A percentile compares a stretch with the other conserved stretches of the same genome.
These are phyloP conservation scores for Geranium rotundifolium DNA, from an alignment of 345 rosid genomes.

Conservation along the genomic window DNA sequence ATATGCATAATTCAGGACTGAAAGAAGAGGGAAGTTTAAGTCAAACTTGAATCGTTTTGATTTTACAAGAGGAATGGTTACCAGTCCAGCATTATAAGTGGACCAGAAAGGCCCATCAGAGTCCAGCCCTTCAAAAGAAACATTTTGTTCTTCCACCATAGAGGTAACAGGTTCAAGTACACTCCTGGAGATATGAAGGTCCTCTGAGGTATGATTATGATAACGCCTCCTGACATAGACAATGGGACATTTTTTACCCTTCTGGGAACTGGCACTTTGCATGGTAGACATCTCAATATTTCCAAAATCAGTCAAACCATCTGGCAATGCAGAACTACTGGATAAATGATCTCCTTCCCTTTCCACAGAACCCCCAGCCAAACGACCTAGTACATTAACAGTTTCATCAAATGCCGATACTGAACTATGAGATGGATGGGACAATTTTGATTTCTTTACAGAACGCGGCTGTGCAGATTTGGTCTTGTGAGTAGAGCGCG, in stretches of 20 bases:
- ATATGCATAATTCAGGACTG: slow-evolving; percentile 21
- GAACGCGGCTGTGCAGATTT: slow-evolving; percentile 47
- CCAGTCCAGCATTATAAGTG: slow-evolving; percentile 15
- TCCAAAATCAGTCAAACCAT: slow-evolving; percentile 19
- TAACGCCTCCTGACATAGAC: slow-evolving; percentile 75
- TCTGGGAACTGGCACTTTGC: slow-evolving; percentile 21
- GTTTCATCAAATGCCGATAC: slow-evolving; percentile 17
- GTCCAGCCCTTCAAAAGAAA: slow-evolving; percentile 11
- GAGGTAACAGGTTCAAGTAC: slow-evolving; percentile 13
- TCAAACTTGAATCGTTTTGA: slow-evolving; percentile 26
- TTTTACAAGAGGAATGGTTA: slow-evolving; percentile 25
- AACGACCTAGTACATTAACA: slow-evolving; percentile 17
- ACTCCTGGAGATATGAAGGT: slow-evolving; percentile 10
- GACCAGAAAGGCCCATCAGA: neutral
- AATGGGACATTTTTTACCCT: slow-evolving; percentile 42
- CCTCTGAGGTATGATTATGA: slow-evolving; percentile 21
- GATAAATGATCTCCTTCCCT: slow-evolving; percentile 19
- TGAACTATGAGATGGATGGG: slow-evolving; percentile 14
- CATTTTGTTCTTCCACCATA: slow-evolving; percentile 16
- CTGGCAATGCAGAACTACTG: slow-evolving; percentile 20
- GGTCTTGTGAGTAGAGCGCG: slow-evolving; percentile 43
- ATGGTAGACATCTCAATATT: slow-evolving; percentile 23
- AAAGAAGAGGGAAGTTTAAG: slow-evolving; percentile 24
- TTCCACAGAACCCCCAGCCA: slow-evolving; percentile 17
- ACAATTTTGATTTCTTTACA: slow-evolving; percentile 38